These are phyloP conservation scores for Kluyveromyces sp. DNA, from an alignment of 1,139 yeast genomes.

Conservation along the genomic window DNA sequence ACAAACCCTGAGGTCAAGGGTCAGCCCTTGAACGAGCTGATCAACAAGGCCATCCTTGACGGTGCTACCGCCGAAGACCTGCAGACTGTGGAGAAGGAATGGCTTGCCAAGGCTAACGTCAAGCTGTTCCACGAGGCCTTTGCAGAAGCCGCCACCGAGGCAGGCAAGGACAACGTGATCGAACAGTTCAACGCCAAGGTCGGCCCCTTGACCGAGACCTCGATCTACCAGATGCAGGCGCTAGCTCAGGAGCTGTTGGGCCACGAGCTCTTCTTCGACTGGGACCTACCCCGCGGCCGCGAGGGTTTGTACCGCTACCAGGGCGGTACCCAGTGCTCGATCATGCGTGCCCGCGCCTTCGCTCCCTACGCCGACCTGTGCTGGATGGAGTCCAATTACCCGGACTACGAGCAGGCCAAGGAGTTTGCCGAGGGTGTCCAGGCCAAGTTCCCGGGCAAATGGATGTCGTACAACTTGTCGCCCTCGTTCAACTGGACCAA, in stretches of 20 bases:
- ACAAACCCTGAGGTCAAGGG: constrained; percentile 69
- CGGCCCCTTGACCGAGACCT: constrained; percentile 65
- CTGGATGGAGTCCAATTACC: constrained; percentile 98
- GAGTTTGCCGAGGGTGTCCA: constrained; percentile 92
- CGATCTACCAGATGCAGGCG: constrained; percentile 74
- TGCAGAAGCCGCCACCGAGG: constrained; percentile 67
- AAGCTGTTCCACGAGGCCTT: constrained; percentile 91
- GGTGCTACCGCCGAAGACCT: constrained; percentile 71
- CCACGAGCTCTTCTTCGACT: constrained; percentile 80
- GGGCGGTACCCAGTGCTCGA: constrained; percentile 97
- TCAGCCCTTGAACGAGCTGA: constrained; percentile 61
- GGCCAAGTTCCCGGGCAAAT: constrained; percentile 74
- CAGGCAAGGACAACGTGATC: constrained; percentile 60
- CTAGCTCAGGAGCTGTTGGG: constrained; percentile 75
- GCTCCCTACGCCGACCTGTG: constrained; percentile 94
- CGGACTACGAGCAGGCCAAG: constrained; percentile 88
- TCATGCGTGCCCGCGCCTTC: constrained; percentile 93
- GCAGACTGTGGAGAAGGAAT: constrained; percentile 68
- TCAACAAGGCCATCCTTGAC: constrained; percentile 71
- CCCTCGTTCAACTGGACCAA: constrained; percentile 98
- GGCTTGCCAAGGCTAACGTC: constrained; percentile 79
- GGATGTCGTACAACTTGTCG: constrained; percentile 93
- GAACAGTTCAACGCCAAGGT: constrained; percentile 61
- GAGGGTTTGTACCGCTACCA: constrained; percentile 96
- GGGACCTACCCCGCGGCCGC: constrained; percentile 94